phyloP scores from a whole-genome alignment of 2,329 filamentous ascomycete genomes.

The Botrytis medusae region DNA sequence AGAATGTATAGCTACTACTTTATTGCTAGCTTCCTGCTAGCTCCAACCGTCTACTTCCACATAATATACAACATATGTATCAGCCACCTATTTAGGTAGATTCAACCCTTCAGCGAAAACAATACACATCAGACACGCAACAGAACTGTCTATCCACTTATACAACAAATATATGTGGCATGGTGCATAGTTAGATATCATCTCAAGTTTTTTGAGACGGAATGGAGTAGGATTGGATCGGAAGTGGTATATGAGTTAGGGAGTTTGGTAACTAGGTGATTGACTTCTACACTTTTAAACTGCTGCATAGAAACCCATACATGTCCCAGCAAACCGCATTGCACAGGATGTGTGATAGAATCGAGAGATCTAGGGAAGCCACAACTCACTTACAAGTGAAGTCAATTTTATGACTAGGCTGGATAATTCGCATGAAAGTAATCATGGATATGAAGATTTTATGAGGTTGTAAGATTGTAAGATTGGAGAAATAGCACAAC shows the following conservation, averaged over 20 bases:
- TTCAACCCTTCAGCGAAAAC: background rate
- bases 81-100: background rate
- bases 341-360: background rate
- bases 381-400: background rate
- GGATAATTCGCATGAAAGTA: background rate
- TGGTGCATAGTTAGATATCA: background rate
- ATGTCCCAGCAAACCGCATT: background rate
- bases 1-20: background rate
- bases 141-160: background rate
- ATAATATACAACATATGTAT: background rate
- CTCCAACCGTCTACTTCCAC: background rate
- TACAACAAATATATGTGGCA: background rate
- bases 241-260: background rate
- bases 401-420: background rate
- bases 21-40: background rate
- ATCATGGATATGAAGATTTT: background rate
- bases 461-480: background rate
- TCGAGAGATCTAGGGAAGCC: background rate
- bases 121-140: background rate
- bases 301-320: background rate
- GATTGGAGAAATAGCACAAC: background rate
- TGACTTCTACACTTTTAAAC: background rate
- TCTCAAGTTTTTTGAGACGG: background rate
- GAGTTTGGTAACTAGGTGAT: too few relatives aligned
- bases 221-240: background rate